These are phyloP conservation scores for Dactylellina drechsleri DNA, from an alignment of 2,329 filamentous ascomycete species.

Conservation along the genomic window DNA sequence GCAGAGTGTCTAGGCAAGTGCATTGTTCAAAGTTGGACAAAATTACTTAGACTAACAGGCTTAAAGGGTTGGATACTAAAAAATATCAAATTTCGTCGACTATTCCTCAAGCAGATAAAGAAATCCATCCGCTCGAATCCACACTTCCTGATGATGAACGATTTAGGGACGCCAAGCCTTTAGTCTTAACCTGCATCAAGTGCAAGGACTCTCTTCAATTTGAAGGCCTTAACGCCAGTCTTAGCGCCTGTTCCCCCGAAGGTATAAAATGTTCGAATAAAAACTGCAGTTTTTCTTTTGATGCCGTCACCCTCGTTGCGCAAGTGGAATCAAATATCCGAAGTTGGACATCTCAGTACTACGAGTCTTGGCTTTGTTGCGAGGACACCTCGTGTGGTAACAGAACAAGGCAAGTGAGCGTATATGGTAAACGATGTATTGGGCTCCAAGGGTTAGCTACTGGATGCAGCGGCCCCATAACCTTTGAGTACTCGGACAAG, in stretches of 20 bases:
- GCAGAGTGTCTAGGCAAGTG: conserved; percentile 80
- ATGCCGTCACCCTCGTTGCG: conserved; percentile 79
- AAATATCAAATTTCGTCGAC: conserved; percentile 80
- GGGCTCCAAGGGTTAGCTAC: conserved; percentile 85
- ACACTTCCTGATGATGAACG: conserved; percentile 92
- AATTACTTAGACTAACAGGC: conserved; percentile 5
- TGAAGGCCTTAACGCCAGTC: conserved; percentile 74
- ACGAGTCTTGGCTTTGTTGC: conserved; percentile 90
- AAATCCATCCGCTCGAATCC: conserved; percentile 88
- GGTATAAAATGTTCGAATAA: conserved; percentile 76
- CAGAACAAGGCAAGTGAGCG: conserved; percentile 88
- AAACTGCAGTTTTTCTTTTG: conserved; percentile 73
- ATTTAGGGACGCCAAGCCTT: conserved; percentile 81
- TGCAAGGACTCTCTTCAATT: conserved; percentile 80
- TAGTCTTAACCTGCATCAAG: conserved; percentile 80
- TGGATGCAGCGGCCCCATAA: conserved; percentile 87
- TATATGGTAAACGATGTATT: conserved; percentile 89
- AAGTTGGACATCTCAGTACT: conserved; percentile 81
- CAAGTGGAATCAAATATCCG: conserved; percentile 89
- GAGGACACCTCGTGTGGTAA: conserved; percentile 87
- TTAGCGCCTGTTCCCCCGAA: conserved; percentile 73
- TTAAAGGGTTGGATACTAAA: conserved; percentile 76
- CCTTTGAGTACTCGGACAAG: conserved; percentile 87
- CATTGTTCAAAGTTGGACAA: not conserved
- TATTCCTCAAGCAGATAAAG: conserved; percentile 62